Conservation (phyloP, 1,139 yeast species). For the Debaryomyces coudertii region DNA sequence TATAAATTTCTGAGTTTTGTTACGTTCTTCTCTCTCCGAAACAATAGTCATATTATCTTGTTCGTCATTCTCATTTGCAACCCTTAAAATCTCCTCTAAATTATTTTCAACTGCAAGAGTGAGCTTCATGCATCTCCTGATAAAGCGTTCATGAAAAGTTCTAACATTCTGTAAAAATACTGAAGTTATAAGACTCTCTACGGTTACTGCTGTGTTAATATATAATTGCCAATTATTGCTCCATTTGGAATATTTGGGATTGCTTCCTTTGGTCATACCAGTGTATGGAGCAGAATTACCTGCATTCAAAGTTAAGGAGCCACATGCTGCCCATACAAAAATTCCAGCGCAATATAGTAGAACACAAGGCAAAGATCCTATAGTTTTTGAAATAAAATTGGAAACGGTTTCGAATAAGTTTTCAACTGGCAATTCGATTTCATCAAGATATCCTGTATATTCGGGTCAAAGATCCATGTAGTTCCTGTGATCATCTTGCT, state of each 20-base stretch:
- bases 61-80: too few species aligned
- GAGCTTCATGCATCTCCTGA: too few species aligned
- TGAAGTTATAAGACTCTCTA: too few species aligned
- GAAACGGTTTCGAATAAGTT: constrained; percentile 32
- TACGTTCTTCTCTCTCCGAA: too few species aligned
- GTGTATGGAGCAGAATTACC: constrained; percentile 3
- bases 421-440: constrained; percentile 16
- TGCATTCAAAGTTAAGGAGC: constrained; percentile 22
- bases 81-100: too few species aligned
- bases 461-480: neutral
- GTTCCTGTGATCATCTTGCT: neutral
- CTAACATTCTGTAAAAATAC: too few species aligned
- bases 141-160: too few species aligned
- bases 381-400: constrained; percentile 18
- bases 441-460: constrained; percentile 8
- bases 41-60: too few species aligned
- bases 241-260: constrained; percentile 20
- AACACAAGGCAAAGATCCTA: constrained; percentile 33
- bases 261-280: constrained; percentile 1
- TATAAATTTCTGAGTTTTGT: too few species aligned
- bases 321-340: constrained; percentile 37
- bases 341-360: constrained; percentile 38
- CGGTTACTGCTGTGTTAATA: constrained; percentile 42
- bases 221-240: constrained; percentile 41
- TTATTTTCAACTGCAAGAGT: too few species aligned